Percentiles rank a stretch among this genome's conserved stretches.
Evolutionary conservation across 495 filamentous ascomycete species (phyloP).

Genomic region (Daldinia loculata): DNA sequence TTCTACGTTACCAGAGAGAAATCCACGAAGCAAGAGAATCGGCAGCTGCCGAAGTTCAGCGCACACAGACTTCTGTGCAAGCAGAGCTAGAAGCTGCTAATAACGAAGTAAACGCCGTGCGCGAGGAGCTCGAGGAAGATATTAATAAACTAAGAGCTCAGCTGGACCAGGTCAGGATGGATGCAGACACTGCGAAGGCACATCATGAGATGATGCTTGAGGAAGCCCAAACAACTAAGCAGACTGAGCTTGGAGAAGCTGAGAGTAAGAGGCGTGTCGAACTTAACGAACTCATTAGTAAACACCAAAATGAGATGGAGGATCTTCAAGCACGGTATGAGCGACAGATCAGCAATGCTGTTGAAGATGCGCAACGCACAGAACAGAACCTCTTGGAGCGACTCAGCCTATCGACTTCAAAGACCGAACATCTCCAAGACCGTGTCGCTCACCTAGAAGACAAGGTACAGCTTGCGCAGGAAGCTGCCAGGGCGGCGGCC

Average conservation of each 20-base stretch:
- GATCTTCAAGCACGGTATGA: conserved; percentile 74
- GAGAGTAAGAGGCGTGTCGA: conserved; percentile 62
- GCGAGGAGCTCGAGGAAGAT: conserved; percentile 78
- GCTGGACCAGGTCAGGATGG: conserved; percentile 73
- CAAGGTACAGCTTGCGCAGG: conserved; percentile 87
- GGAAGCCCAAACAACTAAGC: conserved; percentile 71
- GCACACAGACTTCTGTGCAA: conserved; percentile 79
- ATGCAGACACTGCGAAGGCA: conserved; percentile 76
- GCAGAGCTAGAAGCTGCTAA: conserved; percentile 82
- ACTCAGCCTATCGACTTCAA: conserved; percentile 78
- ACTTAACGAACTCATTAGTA: conserved; percentile 69
- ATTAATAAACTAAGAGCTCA: conserved; percentile 71
- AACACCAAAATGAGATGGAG: conserved; percentile 77
- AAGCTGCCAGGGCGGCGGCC: conserved; percentile 87
- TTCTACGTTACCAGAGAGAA: conserved; percentile 80
- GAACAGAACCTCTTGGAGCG: conserved; percentile 75
- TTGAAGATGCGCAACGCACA: conserved; percentile 74
- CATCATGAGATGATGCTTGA: conserved; percentile 80
- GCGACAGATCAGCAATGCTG: conserved; percentile 72
- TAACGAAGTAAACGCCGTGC: conserved; percentile 80
- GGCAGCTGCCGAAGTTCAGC: conserved; percentile 77
- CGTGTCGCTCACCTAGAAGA: conserved; percentile 84
- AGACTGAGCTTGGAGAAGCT: conserved; percentile 70
- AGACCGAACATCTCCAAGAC: conserved; percentile 81
- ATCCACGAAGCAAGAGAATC: conserved; percentile 82